phyloP scores from a whole-genome alignment of 805 yeast species.

The Candida gorgasii region DNA sequence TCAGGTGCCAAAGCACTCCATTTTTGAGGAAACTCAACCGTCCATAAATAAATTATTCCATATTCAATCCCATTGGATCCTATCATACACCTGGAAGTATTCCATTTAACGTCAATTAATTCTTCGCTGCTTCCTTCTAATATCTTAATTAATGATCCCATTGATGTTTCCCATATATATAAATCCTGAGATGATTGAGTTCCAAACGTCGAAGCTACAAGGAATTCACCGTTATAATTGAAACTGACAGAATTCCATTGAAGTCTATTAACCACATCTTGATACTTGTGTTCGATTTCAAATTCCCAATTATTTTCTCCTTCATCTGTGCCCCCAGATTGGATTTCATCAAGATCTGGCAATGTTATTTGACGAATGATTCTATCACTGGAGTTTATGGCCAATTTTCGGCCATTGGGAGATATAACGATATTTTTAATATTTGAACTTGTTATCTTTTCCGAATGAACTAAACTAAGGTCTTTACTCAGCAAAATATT shows the following conservation, averaged over 20 bases:
- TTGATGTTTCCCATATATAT: conserved; percentile 87
- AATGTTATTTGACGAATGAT: conserved; percentile 63
- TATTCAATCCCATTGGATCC: conserved; percentile 85
- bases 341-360: conserved; percentile 38
- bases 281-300: conserved; percentile 77
- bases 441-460: conserved; percentile 64
- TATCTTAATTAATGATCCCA: conserved; percentile 87
- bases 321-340: no score
- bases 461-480: conserved; percentile 43
- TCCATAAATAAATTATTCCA: conserved; percentile 83
- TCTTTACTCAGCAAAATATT: conserved; percentile 44
- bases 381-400: conserved; percentile 76
- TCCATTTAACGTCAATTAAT: conserved; percentile 84
- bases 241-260: conserved; percentile 86
- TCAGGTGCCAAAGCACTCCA: conserved; percentile 98
- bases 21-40: conserved; percentile 78
- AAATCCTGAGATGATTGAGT: conserved; percentile 74
- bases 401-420: conserved; percentile 59
- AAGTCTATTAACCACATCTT: conserved; percentile 82
- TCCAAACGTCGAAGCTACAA: conserved; percentile 88
- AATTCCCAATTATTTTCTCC: conserved; percentile 57
- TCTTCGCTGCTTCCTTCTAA: conserved; percentile 91
- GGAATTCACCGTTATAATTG: conserved; percentile 73
- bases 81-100: conserved; percentile 67
- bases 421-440: conserved; percentile 68